phyloP scores from a whole-genome alignment of 2,329 filamentous ascomycete genomes.

The Diaporthe longicolla region DNA sequence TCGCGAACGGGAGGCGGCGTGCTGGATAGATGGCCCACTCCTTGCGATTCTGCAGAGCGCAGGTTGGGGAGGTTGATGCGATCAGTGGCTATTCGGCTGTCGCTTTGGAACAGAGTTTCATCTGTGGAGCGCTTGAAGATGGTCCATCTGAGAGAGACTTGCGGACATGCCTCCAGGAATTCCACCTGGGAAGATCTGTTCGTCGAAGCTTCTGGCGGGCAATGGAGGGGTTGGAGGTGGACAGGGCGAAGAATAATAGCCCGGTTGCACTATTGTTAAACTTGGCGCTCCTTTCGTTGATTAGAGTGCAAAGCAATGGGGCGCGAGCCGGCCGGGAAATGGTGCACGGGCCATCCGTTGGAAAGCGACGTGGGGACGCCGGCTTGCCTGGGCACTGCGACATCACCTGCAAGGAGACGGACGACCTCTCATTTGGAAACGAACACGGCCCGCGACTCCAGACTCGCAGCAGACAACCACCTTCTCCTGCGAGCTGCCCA shows the following conservation, averaged over 20 bases:
- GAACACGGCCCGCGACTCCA: not conserved
- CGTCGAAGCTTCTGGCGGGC: not conserved
- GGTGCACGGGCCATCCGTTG: not conserved
- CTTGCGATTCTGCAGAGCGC: not conserved
- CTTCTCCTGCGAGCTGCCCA: not conserved
- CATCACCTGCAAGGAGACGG: constrained; percentile 11
- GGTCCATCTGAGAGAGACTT: constrained; percentile 19
- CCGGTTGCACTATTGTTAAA: constrained; percentile 9
- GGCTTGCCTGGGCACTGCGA: constrained; percentile 8
- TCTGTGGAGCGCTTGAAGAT: constrained; percentile 8
- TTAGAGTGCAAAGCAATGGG: not conserved
- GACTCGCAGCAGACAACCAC: constrained; percentile 2
- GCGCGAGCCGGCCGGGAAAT: constrained; percentile 11
- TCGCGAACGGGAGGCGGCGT: not conserved
- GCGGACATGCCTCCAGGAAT: constrained; percentile 24
- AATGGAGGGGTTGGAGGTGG: not conserved
- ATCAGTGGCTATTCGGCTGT: constrained; percentile 16
- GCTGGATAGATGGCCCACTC: not conserved
- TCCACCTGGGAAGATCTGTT: constrained; percentile 7
- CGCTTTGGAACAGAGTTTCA: constrained; percentile 27
- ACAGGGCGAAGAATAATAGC: constrained; percentile 14
- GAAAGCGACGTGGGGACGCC: constrained; percentile 6
- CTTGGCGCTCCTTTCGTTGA: not conserved
- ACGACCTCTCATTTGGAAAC: constrained; percentile 18
- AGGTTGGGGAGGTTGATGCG: constrained; percentile 18